Conservation (phyloP, 768 basidiomycete genomes). For the Mycena pura region DNA sequence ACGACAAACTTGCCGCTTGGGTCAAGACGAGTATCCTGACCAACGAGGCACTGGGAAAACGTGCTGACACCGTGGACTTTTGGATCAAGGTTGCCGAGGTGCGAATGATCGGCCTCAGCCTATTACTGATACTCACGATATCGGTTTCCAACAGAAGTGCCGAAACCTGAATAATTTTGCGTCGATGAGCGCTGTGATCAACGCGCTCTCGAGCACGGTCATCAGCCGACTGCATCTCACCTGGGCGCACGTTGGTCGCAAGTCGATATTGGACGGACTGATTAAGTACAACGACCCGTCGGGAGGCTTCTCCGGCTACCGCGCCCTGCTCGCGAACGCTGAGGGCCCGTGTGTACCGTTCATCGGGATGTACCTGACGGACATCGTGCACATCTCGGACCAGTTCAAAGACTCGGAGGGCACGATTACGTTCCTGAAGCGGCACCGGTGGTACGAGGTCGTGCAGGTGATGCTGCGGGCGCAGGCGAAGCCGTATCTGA, state of each 20-base stretch:
- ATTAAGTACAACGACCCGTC: slow-evolving; percentile 64
- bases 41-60: slow-evolving; percentile 55
- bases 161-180: slow-evolving; percentile 67
- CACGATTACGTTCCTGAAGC: slow-evolving; percentile 58
- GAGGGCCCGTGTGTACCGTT: slow-evolving; percentile 73
- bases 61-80: slow-evolving; percentile 67
- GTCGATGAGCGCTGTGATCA: slow-evolving; percentile 71
- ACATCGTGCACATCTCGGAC: slow-evolving; percentile 62
- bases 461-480: slow-evolving; percentile 62
- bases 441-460: slow-evolving; percentile 63
- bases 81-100: slow-evolving; percentile 86
- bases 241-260: slow-evolving; percentile 68
- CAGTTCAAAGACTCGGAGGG: slow-evolving; percentile 51
- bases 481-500: slow-evolving; percentile 58
- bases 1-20: slow-evolving; percentile 71
- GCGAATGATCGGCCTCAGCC: slow-evolving; percentile 27
- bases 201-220: slow-evolving; percentile 65
- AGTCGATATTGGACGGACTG: slow-evolving; percentile 57
- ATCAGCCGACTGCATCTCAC: slow-evolving; percentile 65
- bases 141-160: slow-evolving; percentile 59
- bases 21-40: slow-evolving; percentile 68
- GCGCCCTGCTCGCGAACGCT: slow-evolving; percentile 52
- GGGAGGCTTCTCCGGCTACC: slow-evolving; percentile 63
- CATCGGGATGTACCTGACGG: slow-evolving; percentile 66
- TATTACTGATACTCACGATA: slow-evolving; percentile 12